These are phyloP conservation scores for Suillus lakei DNA, from an alignment of 768 basidiomycete genomes.

Conservation along the genomic window DNA sequence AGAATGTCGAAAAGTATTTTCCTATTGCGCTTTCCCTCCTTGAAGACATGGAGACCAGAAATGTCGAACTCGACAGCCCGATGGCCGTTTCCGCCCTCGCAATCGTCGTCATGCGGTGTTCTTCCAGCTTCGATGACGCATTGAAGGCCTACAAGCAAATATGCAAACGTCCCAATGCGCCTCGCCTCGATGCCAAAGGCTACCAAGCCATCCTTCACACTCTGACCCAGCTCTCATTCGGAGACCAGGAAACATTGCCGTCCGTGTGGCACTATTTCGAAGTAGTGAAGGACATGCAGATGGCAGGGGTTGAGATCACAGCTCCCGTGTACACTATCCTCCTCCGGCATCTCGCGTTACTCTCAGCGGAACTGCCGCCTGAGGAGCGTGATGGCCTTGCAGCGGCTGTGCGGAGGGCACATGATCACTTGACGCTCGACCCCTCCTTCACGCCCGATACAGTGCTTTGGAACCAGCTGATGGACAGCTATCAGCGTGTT, in stretches of 20 bases:
- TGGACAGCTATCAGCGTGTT: conserved; percentile 87
- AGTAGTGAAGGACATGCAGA: conserved; percentile 82
- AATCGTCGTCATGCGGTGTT: conserved; percentile 69
- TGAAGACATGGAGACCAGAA: conserved; percentile 65
- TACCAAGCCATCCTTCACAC: conserved; percentile 67
- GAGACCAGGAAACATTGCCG: conserved; percentile 42
- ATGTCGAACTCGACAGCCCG: conserved; percentile 49
- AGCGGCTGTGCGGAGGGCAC: conserved; percentile 62
- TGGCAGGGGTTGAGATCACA: conserved; percentile 59
- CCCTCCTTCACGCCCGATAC: conserved; percentile 73
- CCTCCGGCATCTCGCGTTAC: conserved; percentile 54
- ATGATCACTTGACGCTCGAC: conserved; percentile 81
- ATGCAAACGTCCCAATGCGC: conserved; percentile 31
- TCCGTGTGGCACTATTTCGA: conserved; percentile 65
- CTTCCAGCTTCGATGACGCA: conserved; percentile 59
- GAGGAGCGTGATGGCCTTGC: conserved; percentile 41
- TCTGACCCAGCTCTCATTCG: conserved; percentile 63
- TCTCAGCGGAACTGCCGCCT: conserved; percentile 41
- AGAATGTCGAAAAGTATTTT: conserved; percentile 53
- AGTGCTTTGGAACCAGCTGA: conserved; percentile 79
- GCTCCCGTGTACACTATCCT: conserved; percentile 70
- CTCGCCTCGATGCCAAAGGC: conserved; percentile 56
- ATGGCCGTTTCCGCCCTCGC: conserved; percentile 55
- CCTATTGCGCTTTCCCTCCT: conserved; percentile 55
- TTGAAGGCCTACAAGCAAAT: conserved; percentile 60